Evolutionary conservation across 805 yeast genomes (phyloP), one percentile per base, ranked within the genome.

Genomic region (Blastobotrys muscicola): DNA sequence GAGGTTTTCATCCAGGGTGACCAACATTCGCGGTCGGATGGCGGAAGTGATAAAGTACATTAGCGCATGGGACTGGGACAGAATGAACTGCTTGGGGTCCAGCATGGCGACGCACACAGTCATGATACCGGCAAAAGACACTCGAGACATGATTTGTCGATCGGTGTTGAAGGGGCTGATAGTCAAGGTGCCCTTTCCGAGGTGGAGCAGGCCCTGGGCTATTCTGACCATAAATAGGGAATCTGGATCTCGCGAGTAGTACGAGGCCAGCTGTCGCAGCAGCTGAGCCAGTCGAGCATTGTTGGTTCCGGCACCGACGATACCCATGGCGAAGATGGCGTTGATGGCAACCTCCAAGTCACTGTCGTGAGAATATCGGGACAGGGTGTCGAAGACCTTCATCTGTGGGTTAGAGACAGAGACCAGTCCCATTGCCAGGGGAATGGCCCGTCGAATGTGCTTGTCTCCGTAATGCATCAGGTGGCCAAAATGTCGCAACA

Each of bases 281-380:
- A 92, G 72, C 68, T 92, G 98, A 3, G 97, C 97, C 51, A 92
- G 72, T 68, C 99, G 82, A 6, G 99, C 98, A 61, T 92, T 92
- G 66, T 92, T 90, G 26, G 98, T 92, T 66, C 99, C 99, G 14
- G 97, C 92, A 61, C 98, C 98, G 54, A 90, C 94, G 50, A 92
- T 68, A 44, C 99, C 99, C 97, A 92, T 89, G 36, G 95, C 80
- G 57, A 85, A 90, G 50, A 92, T 87, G 14, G 98, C 87, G 60
- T 89, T 92, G 61, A 82, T 81, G 5, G 97, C 95, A 44, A 92
- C 96, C 58, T 85, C 94, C 54, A 85, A 68, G 62, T 92, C 97
- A 45, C 85, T 80, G 59, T 92, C 99, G 65, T 92, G 99, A 7
- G 97, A 86, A 67, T 85, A 87, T 61, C 98, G 78, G 3, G 97